Conservation (phyloP, 495 filamentous ascomycete species). For the Diplogelasinospora grovesii region DNA sequence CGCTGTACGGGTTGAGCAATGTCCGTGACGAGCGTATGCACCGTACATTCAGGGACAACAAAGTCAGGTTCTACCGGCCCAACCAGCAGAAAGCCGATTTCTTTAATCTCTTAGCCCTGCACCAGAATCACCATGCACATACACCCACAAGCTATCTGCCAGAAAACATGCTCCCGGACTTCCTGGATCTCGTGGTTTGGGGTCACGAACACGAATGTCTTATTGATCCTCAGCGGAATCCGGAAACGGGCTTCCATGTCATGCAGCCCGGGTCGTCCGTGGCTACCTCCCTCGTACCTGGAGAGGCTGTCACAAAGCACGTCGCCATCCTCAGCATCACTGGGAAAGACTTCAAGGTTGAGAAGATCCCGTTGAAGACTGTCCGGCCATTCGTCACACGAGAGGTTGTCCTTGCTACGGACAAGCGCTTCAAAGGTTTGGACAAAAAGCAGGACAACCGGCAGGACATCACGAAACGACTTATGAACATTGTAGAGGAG, state of each 20-base stretch:
- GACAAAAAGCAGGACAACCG: slow-evolving; percentile 77
- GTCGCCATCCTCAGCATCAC: slow-evolving; percentile 79
- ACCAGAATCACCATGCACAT: slow-evolving; percentile 93
- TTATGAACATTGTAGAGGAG: slow-evolving; percentile 71
- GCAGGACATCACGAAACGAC: slow-evolving; percentile 65
- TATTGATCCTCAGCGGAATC: slow-evolving; percentile 74
- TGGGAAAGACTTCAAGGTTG: slow-evolving; percentile 72
- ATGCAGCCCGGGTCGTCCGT: slow-evolving; percentile 97
- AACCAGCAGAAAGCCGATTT: slow-evolving; percentile 78
- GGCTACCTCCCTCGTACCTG: slow-evolving; percentile 82
- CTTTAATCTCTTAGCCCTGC: slow-evolving; percentile 94
- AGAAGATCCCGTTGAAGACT: slow-evolving; percentile 76
- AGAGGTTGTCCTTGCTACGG: slow-evolving; percentile 72
- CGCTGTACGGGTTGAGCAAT: slow-evolving; percentile 93
- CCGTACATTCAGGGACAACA: slow-evolving; percentile 85
- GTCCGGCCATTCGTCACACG: slow-evolving; percentile 86
- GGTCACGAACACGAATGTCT: slow-evolving; percentile 97
- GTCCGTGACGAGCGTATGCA: slow-evolving; percentile 92
- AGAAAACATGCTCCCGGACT: slow-evolving; percentile 89
- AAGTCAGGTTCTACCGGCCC: slow-evolving; percentile 89
- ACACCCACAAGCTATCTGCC: slow-evolving; percentile 86
- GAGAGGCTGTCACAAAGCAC: slow-evolving; percentile 88
- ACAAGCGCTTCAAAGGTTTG: slow-evolving; percentile 68
- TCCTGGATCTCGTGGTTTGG: slow-evolving; percentile 89
- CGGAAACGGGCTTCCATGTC: slow-evolving; percentile 84